A percentile compares a stretch with the other conserved stretches of the same genome.
Evolutionary conservation across 139 green algal species (phyloP).

Genomic region (Chlorella sp.): DNA sequence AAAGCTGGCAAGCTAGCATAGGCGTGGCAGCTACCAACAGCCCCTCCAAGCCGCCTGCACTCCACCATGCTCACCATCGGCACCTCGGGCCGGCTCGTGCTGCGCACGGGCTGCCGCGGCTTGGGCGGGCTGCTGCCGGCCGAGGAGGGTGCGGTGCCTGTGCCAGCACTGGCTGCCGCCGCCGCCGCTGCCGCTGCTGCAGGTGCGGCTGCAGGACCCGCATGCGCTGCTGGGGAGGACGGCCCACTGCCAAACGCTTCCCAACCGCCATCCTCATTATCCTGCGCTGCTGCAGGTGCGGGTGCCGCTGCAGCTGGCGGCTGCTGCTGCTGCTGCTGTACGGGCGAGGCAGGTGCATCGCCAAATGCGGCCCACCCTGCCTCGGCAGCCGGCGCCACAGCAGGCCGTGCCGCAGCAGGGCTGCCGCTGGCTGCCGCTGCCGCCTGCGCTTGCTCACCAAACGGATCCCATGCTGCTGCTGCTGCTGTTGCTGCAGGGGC

Average conservation of each 20-base stretch:
- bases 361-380: slow-evolving; percentile 32
- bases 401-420: background rate
- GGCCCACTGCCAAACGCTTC: slow-evolving; percentile 29
- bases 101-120: slow-evolving; percentile 7
- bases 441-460: background rate
- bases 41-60: no score
- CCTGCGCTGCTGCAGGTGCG: background rate
- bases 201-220: background rate
- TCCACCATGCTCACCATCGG: background rate
- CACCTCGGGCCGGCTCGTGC: slow-evolving; percentile 20
- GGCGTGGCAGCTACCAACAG: no score
- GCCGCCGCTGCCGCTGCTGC: background rate
- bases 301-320: background rate
- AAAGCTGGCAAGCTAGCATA: no score
- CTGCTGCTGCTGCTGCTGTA: background rate
- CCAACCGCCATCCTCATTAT: background rate
- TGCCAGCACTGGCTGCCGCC: background rate
- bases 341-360: background rate
- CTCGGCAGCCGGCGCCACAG: slow-evolving; percentile 18
- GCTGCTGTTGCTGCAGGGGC: background rate
- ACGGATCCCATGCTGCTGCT: slow-evolving; percentile 14
- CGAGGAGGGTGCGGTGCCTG: background rate
- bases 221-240: background rate
- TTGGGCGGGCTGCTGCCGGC: background rate
- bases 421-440: background rate